phyloP scores from a whole-genome alignment of 805 yeast species.

The Lachancea lanzarotensis region DNA sequence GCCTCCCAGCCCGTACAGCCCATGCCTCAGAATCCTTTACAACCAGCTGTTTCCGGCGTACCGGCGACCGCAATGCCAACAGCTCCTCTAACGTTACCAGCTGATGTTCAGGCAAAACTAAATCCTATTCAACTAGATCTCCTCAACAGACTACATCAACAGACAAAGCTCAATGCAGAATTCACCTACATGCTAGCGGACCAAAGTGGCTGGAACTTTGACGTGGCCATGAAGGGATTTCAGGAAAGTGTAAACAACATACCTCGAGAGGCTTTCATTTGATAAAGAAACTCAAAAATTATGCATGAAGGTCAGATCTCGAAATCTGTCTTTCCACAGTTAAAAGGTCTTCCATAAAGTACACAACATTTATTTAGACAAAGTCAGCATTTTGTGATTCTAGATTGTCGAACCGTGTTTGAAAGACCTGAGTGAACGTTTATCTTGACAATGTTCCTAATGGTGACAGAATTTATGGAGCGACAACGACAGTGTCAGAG shows the following conservation, averaged over 20 bases:
- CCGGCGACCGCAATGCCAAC: slow-evolving; percentile 28
- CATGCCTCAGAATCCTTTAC: slow-evolving; percentile 12
- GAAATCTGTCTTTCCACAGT: background rate
- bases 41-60: slow-evolving; percentile 7
- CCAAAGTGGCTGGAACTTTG: slow-evolving; percentile 81
- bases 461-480: background rate
- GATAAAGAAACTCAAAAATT: slow-evolving; percentile 1
- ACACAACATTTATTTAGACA: background rate
- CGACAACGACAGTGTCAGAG: background rate
- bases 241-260: slow-evolving; percentile 55
- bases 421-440: background rate
- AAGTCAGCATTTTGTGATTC: background rate
- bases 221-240: slow-evolving; percentile 62
- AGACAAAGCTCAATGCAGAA: slow-evolving; percentile 71
- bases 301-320: slow-evolving; percentile 5
- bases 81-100: slow-evolving; percentile 36
- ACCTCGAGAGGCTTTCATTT: slow-evolving; percentile 51
- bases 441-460: background rate
- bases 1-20: slow-evolving; percentile 8
- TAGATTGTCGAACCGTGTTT: background rate
- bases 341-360: background rate
- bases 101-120: slow-evolving; percentile 45
- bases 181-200: slow-evolving; percentile 78
- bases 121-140: slow-evolving; percentile 55
- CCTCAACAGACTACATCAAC: slow-evolving; percentile 55